A percentile compares a stretch with the other conserved stretches of the same genome.
These are phyloP conservation scores for Leccinum truebloodii DNA, from an alignment of 768 basidiomycete genomes.

Conservation along the genomic window DNA sequence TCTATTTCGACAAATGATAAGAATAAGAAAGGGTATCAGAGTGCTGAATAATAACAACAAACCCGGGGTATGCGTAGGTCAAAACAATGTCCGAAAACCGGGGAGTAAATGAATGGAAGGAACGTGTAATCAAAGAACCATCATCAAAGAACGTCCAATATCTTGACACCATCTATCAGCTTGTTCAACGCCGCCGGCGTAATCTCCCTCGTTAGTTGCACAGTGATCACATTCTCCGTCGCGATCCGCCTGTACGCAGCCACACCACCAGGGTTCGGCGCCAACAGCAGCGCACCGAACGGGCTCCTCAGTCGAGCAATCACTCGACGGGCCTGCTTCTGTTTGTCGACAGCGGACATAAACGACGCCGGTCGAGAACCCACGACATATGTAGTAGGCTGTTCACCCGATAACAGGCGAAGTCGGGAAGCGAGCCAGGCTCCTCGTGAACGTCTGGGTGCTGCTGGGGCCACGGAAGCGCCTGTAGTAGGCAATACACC, in stretches of 20 bases:
- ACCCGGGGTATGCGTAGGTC: too few relatives aligned
- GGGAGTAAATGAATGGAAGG: too few relatives aligned
- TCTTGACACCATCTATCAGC: background rate
- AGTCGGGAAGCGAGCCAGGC: background rate
- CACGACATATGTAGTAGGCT: background rate
- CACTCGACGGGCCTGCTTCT: background rate
- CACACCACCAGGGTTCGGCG: background rate
- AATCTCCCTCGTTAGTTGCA: slow-evolving; percentile 2
- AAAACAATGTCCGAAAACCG: too few relatives aligned
- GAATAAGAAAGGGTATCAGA: too few relatives aligned
- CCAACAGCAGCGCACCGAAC: background rate
- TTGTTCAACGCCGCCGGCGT: background rate
- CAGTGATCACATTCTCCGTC: slow-evolving; percentile 11
- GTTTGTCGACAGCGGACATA: background rate
- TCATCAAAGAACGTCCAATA: background rate
- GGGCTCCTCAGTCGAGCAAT: background rate
- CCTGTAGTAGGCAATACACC: background rate
- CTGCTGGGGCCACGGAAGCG: fast-evolving
- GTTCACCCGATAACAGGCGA: slow-evolving; percentile 5
- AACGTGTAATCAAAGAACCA: background rate
- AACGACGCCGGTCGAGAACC: background rate
- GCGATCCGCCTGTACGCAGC: slow-evolving; percentile 13
- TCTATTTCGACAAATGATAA: too few relatives aligned
- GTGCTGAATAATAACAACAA: too few relatives aligned
- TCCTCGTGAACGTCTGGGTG: background rate